These are phyloP conservation scores for Calonectria montana DNA, from an alignment of 2,329 filamentous ascomycete species.

Conservation along the genomic window DNA sequence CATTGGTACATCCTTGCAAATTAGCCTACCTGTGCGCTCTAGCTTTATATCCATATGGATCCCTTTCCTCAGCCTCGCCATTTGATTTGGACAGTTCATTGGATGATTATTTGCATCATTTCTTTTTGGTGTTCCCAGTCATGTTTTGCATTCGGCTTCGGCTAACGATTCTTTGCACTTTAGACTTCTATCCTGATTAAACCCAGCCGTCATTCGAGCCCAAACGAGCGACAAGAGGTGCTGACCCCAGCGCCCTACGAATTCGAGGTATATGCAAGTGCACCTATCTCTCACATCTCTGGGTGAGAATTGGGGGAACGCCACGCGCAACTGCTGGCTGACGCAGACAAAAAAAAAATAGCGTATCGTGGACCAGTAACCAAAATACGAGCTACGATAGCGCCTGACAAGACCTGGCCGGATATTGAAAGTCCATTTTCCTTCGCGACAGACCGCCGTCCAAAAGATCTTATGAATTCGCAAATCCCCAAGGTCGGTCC, in stretches of 20 bases:
- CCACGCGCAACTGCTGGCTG: not conserved
- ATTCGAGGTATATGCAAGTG: not conserved
- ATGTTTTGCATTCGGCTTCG: not conserved
- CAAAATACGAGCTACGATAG: slow-evolving; percentile 23
- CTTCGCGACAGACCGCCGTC: slow-evolving; percentile 25
- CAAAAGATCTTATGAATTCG: slow-evolving; percentile 45
- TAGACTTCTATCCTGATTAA: not conserved
- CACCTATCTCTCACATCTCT: not conserved
- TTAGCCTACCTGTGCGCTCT: not conserved
- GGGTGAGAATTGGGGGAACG: not conserved
- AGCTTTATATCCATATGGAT: not conserved
- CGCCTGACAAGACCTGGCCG: slow-evolving; percentile 4
- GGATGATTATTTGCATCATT: not conserved
- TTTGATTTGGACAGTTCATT: not conserved
- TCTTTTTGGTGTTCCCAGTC: not conserved
- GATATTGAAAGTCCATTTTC: slow-evolving; percentile 5
- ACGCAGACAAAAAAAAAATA: not conserved
- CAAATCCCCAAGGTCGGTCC: slow-evolving; percentile 46
- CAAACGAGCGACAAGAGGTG: not conserved
- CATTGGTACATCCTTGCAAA: not conserved
- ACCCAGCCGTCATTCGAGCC: not conserved
- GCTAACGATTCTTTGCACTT: not conserved
- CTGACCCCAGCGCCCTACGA: not conserved
- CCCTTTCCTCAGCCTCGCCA: not conserved
- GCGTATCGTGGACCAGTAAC: not conserved